Percentiles rank a stretch among this genome's conserved stretches.
phyloP scores from a whole-genome alignment of 805 yeast species.

The Kodamaea laetipori region DNA sequence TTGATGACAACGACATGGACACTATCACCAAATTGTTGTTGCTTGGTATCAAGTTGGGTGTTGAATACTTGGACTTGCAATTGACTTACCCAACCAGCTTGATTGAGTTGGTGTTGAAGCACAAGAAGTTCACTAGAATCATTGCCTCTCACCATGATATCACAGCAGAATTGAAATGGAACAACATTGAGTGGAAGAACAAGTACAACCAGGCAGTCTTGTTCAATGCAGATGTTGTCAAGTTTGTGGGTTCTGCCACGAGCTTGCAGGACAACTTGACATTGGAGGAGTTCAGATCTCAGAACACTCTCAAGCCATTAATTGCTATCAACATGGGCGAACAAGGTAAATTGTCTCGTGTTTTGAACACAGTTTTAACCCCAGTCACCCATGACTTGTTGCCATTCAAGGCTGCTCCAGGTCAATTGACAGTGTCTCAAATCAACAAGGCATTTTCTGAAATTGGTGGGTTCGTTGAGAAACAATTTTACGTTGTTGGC shows the following conservation, averaged over 20 bases:
- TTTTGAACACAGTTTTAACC: conserved; percentile 71
- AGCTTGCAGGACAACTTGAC: conserved; percentile 65
- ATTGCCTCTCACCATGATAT: conserved; percentile 86
- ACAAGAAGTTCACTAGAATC: conserved; percentile 63
- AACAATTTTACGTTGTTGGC: conserved; percentile 76
- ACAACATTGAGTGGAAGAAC: conserved; percentile 69
- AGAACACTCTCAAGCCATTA: conserved; percentile 61
- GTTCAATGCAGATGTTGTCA: conserved; percentile 70
- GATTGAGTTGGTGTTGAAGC: conserved; percentile 51
- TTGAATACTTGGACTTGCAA: conserved; percentile 81
- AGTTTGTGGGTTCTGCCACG: conserved; percentile 79
- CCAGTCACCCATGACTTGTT: conserved; percentile 79
- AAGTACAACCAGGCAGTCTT: conserved; percentile 67
- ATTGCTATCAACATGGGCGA: conserved; percentile 83
- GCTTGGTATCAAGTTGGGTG: conserved; percentile 74
- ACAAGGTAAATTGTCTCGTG: conserved; percentile 75
- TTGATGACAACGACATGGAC: conserved; percentile 59
- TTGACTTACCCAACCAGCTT: conserved; percentile 63
- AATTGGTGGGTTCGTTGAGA: conserved; percentile 62
- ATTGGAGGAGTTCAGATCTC: conserved; percentile 67
- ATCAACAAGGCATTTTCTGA: conserved; percentile 57
- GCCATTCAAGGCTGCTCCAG: conserved; percentile 76
- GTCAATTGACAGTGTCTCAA: conserved; percentile 68
- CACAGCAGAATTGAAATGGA: conserved; percentile 64
- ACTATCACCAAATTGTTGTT: conserved; percentile 52